phyloP scores from a whole-genome alignment of 129 eudicot species.

The Tagetes patula region DNA sequence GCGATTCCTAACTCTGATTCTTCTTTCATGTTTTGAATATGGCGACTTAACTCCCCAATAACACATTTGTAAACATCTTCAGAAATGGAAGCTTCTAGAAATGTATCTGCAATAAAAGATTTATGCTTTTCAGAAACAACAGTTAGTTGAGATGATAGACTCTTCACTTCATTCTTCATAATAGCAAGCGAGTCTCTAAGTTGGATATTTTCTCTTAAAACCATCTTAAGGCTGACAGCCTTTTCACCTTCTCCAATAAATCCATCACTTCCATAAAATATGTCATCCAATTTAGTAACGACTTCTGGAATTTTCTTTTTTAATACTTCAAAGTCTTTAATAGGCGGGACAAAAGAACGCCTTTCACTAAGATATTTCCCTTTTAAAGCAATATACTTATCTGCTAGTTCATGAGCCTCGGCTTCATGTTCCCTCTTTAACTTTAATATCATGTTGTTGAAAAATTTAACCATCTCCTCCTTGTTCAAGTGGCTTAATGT shows the following conservation, averaged over 20 bases:
- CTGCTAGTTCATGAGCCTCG: constrained; percentile 50
- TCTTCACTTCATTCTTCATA: constrained; percentile 47
- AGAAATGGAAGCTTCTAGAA: constrained; percentile 45
- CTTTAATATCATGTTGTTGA: constrained; percentile 41
- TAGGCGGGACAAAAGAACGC: constrained; percentile 45
- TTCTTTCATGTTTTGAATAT: constrained; percentile 35
- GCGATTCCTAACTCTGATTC: constrained; percentile 41
- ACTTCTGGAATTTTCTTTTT: constrained; percentile 73
- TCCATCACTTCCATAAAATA: constrained; percentile 47
- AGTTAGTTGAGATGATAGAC: constrained; percentile 47
- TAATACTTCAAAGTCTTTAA: constrained; percentile 61
- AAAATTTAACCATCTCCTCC: constrained; percentile 49
- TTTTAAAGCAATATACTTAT: constrained; percentile 43
- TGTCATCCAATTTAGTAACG: constrained; percentile 55
- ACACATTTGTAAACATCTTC: constrained; percentile 58
- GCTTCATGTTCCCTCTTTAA: constrained; percentile 75
- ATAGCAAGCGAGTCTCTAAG: constrained; percentile 51
- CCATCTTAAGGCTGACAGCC: constrained; percentile 40
- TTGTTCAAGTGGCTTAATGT: constrained; percentile 52
- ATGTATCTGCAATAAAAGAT: constrained; percentile 41
- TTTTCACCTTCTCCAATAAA: constrained; percentile 33
- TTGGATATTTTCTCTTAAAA: constrained; percentile 60
- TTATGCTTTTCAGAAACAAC: constrained; percentile 39
- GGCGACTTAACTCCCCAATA: constrained; percentile 41
- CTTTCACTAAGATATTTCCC: constrained; percentile 59